phyloP scores from a whole-genome alignment of 148 eudicot genomes.

The Polygonum aviculare region DNA sequence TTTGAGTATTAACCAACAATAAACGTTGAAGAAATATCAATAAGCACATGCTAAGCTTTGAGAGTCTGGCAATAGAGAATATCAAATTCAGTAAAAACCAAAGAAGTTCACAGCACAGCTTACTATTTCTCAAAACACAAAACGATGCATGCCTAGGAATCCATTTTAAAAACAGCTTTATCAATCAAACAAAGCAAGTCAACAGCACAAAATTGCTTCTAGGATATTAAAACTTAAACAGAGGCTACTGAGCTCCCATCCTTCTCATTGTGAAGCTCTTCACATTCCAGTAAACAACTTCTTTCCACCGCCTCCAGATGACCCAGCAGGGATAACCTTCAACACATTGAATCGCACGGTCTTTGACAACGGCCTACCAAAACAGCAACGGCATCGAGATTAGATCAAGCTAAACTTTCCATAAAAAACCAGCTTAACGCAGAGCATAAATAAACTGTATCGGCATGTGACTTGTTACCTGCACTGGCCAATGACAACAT shows the following conservation, averaged over 20 bases:
- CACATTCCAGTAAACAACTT: constrained; percentile 46
- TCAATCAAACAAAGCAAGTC: too few relatives aligned
- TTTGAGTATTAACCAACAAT: too few relatives aligned
- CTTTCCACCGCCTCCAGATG: constrained; percentile 46
- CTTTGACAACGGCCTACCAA: constrained; percentile 46
- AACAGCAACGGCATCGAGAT: neutral
- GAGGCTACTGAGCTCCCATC: too few relatives aligned
- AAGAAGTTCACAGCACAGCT: neutral
- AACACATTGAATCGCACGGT: constrained; percentile 53
- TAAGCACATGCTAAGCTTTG: neutral
- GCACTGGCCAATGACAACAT: constrained; percentile 54
- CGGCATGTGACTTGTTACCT: constrained; percentile 15
- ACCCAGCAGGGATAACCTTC: constrained; percentile 59
- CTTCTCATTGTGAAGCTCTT: neutral
- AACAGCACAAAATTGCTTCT: constrained; percentile 19
- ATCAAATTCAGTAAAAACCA: neutral
- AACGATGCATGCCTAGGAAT: neutral
- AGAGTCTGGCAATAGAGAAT: neutral
- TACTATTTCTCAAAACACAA: neutral
- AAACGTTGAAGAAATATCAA: neutral
- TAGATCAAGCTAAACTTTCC: too few relatives aligned
- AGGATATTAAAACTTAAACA: constrained; percentile 47
- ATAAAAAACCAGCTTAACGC: neutral
- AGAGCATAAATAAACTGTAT: neutral
- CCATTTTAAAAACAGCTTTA: constrained; percentile 25